Evolutionary conservation across 306 rosid genomes (phyloP), one percentile per base, ranked within the genome.

Genomic region (Canavalia ensiformis): DNA sequence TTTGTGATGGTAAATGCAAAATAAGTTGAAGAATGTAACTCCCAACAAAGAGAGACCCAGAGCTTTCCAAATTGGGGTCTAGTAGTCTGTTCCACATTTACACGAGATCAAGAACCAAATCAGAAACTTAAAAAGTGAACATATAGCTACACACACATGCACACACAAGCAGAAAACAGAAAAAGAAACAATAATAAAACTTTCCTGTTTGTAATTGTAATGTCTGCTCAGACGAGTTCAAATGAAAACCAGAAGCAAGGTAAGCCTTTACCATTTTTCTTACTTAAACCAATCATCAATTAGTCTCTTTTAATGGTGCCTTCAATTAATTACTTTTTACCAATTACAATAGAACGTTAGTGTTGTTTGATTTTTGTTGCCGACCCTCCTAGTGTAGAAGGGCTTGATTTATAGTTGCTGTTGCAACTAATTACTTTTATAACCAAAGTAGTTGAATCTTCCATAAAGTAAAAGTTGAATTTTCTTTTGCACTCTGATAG

Each of bases 1-100:
- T 95, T 69, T 95, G 97, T 25, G 93, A 89, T 39, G 92, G 92
- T 54, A 95, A 88, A 88, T 93, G 97, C 88, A 95, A 87, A 86
- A 95, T 87, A 82, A 95, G 94, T 83, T 95, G 99, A 87, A 95
- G 90, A 72, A 95, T 87, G 82, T 88, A 91, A 85, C 96, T 89
- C 76, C 99, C 99, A 84, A 86, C 99, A 83, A 95, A 95, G 55
- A 93, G 91, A 25, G 98, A 95, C 81, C 95, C 98, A 28, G 99
- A 95, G 90, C 97, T 90, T 78, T 91, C 99, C 90, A 93, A 77
- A 74, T 86, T 72, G 25, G 98, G 99, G 85, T 95, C 91, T 49
- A 95, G 85, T 85, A 95, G 89, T 82, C 99, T 95, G 93, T 82
- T 86, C 18, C 77, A 68, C 68, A 80, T 87, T 82, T 59, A 60